Evolutionary conservation across 305 asterid genomes (phyloP).

Genomic region (Solanum aculeatissimum): DNA sequence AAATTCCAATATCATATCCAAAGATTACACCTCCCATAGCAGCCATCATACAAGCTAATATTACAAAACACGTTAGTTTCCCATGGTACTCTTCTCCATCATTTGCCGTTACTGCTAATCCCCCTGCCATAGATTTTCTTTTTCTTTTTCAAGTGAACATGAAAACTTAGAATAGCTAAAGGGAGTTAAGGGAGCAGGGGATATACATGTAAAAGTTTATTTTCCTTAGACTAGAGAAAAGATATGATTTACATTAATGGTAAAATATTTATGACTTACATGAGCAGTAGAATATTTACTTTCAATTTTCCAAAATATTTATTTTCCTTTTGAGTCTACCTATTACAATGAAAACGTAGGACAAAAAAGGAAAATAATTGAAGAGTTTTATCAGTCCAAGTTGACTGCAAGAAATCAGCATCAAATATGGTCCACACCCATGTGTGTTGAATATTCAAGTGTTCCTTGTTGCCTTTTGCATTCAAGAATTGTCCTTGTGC

Average conservation of each 20-base stretch:
- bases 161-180: neutral
- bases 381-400: neutral
- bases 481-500: neutral
- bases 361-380: neutral
- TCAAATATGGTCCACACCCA: neutral
- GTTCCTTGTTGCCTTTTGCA: neutral
- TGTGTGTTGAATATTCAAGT: neutral
- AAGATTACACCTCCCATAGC: slow-evolving; percentile 28
- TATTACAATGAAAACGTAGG: neutral
- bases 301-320: no score
- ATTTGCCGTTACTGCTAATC: neutral
- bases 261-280: neutral
- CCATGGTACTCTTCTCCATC: slow-evolving; percentile 14
- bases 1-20: slow-evolving; percentile 32
- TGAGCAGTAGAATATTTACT: no score
- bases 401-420: neutral
- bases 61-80: slow-evolving; percentile 17
- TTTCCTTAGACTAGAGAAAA: no score
- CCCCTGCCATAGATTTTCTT: slow-evolving; percentile 4
- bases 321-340: neutral
- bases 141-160: neutral
- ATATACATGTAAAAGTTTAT: neutral
- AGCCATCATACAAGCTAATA: slow-evolving; percentile 17
- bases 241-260: neutral
- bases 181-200: neutral